phyloP scores from a whole-genome alignment of 2,329 filamentous ascomycete genomes.

The Pleomassaria siparia region DNA sequence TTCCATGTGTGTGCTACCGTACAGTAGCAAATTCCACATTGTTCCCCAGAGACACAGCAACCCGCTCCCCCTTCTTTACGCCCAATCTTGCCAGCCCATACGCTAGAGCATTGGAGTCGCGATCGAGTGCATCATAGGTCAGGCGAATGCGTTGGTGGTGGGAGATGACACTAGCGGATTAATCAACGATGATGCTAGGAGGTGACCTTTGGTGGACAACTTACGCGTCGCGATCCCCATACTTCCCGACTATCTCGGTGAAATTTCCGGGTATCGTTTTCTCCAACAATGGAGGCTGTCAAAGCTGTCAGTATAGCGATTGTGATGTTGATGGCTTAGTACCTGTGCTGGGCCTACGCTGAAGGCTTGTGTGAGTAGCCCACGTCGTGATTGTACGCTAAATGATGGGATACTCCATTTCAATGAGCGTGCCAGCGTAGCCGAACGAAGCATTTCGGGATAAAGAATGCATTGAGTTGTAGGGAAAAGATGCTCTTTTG shows the following conservation, averaged over 20 bases:
- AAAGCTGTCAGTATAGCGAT: constrained; percentile 8
- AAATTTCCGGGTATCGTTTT: constrained; percentile 76
- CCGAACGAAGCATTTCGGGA: constrained; percentile 31
- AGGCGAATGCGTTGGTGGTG: constrained; percentile 64
- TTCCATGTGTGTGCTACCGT: constrained; percentile 21
- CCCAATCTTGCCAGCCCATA: constrained; percentile 68
- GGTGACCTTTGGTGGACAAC: constrained; percentile 16
- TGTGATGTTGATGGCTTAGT: constrained; percentile 6
- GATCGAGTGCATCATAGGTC: constrained; percentile 75
- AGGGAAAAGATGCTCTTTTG: not conserved
- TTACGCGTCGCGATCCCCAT: constrained; percentile 66
- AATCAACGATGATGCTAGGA: constrained; percentile 3
- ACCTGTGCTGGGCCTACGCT: constrained; percentile 38
- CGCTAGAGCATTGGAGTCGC: constrained; percentile 74
- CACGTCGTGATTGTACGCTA: constrained; percentile 17
- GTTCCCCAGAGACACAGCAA: constrained; percentile 86
- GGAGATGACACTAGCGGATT: constrained; percentile 54
- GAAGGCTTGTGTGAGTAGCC: constrained; percentile 35
- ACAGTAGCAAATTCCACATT: constrained; percentile 79
- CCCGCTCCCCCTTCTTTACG: constrained; percentile 78
- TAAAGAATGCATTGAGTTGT: constrained; percentile 14
- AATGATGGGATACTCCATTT: constrained; percentile 4
- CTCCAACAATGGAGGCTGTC: constrained; percentile 65
- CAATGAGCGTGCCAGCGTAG: constrained; percentile 22
- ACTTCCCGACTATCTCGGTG: constrained; percentile 60